These are phyloP conservation scores for Typha latifolia DNA, from an alignment of 176 grass and related monocot genomes.

Conservation along the genomic window DNA sequence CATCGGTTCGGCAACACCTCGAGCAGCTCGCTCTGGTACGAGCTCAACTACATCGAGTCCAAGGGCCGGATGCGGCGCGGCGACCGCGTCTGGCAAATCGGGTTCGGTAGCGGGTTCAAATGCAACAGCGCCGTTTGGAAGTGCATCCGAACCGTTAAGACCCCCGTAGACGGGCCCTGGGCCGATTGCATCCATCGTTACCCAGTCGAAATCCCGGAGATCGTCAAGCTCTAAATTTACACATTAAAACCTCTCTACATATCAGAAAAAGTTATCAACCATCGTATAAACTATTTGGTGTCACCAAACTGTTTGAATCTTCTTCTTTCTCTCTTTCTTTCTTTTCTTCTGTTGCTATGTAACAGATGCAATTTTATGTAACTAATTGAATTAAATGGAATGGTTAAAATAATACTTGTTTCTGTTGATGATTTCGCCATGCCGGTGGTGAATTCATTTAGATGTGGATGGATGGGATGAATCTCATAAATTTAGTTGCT, in stretches of 20 bases:
- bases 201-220: conserved; percentile 66
- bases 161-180: conserved; percentile 64
- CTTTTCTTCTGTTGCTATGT: too few species aligned
- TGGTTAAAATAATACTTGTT: too few species aligned
- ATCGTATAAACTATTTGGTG: too few species aligned
- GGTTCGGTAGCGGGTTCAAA: conserved; percentile 79
- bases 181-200: conserved; percentile 59
- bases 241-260: too few species aligned
- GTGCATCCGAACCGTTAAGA: conserved; percentile 52
- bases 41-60: conserved; percentile 88
- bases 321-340: too few species aligned
- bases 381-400: background rate
- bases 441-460: too few species aligned
- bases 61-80: conserved; percentile 77
- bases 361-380: background rate
- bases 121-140: conserved; percentile 99
- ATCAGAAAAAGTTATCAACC: too few species aligned
- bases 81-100: conserved; percentile 88
- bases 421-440: too few species aligned
- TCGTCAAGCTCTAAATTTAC: conserved; percentile 51
- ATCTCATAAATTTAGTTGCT: too few species aligned
- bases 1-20: conserved; percentile 88
- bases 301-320: too few species aligned
- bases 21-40: conserved; percentile 88
- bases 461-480: too few species aligned